Conservation (phyloP, 345 rosid species). For the Populus ilicifolia region DNA sequence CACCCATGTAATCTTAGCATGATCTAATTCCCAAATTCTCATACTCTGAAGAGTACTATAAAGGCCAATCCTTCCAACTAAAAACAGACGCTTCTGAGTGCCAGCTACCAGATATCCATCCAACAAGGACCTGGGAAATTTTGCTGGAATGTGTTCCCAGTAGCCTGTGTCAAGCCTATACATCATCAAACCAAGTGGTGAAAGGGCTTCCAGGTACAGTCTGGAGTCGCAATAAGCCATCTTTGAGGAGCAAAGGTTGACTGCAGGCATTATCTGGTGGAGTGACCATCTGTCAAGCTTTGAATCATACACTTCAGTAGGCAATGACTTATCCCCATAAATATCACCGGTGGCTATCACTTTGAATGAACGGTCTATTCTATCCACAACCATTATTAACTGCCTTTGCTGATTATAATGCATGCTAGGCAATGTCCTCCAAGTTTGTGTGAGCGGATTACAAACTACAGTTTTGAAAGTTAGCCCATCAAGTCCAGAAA, state of each 20-base stretch:
- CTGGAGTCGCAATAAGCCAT: slow-evolving; percentile 93
- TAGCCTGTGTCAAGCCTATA: slow-evolving; percentile 68
- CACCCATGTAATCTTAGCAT: slow-evolving; percentile 68
- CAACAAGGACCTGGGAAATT: slow-evolving; percentile 82
- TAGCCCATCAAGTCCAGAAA: slow-evolving; percentile 85
- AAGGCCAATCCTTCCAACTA: slow-evolving; percentile 92
- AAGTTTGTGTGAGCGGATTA: slow-evolving; percentile 81
- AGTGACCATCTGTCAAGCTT: slow-evolving; percentile 66
- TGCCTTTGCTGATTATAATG: slow-evolving; percentile 84
- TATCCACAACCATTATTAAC: slow-evolving; percentile 79
- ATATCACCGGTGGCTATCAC: slow-evolving; percentile 89
- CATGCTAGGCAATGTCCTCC: slow-evolving; percentile 82
- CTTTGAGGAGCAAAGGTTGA: slow-evolving; percentile 88
- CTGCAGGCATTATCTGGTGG: slow-evolving; percentile 94
- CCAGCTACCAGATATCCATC: slow-evolving; percentile 98
- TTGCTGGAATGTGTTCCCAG: slow-evolving; percentile 95
- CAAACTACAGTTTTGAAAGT: slow-evolving; percentile 79
- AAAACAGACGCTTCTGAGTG: slow-evolving; percentile 77
- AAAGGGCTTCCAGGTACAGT: slow-evolving; percentile 85
- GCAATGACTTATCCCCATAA: slow-evolving; percentile 77
- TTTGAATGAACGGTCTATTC: slow-evolving; percentile 68
- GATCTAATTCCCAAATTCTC: slow-evolving; percentile 98
- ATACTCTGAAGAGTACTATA: slow-evolving; percentile 91
- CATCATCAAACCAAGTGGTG: slow-evolving; percentile 95
- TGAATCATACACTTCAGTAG: slow-evolving; percentile 91